Percentiles rank a stretch among this genome's conserved stretches.
These are phyloP conservation scores for Xylogone sp. DNA, from an alignment of 2,329 filamentous ascomycete genomes.

Conservation along the genomic window DNA sequence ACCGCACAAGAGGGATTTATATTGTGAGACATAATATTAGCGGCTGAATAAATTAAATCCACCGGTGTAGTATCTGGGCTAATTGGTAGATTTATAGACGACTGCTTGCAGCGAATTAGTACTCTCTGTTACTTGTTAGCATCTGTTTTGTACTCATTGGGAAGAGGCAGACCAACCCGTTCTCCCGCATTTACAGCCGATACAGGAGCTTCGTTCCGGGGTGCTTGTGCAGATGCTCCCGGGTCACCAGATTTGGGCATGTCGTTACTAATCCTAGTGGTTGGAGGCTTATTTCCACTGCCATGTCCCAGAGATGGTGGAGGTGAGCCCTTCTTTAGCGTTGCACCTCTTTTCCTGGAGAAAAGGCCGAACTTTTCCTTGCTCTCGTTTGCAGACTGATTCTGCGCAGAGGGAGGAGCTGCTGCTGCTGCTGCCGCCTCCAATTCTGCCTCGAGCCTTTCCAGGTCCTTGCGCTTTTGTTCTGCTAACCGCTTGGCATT, in stretches of 20 bases:
- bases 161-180: slow-evolving; percentile 51
- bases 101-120: slow-evolving; percentile 67
- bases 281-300: slow-evolving; percentile 3
- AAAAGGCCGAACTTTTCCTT: slow-evolving; percentile 27
- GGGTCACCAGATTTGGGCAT: slow-evolving; percentile 5
- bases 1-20: slow-evolving; percentile 65
- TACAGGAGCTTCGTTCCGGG: slow-evolving; percentile 63
- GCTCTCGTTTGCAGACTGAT: slow-evolving; percentile 11
- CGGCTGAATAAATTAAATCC: slow-evolving; percentile 68
- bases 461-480: slow-evolving; percentile 29
- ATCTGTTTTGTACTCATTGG: slow-evolving; percentile 7
- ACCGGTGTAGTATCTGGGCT: slow-evolving; percentile 68
- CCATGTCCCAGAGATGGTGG: slow-evolving; percentile 9
- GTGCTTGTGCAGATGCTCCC: slow-evolving; percentile 4
- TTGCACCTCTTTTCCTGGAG: slow-evolving; percentile 18
- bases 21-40: slow-evolving; percentile 56
- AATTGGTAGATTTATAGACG: slow-evolving; percentile 67
- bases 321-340: slow-evolving; percentile 11
- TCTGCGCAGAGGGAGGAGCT: slow-evolving; percentile 6
- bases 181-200: slow-evolving; percentile 80
- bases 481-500: slow-evolving; percentile 20
- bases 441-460: slow-evolving; percentile 25
- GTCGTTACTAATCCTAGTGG: slow-evolving; percentile 12
- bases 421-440: slow-evolving; percentile 21
- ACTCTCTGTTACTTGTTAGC: slow-evolving; percentile 52